Conservation (phyloP, 352 stramenopile species). For the Phytopythium cucurbitacearum region DNA sequence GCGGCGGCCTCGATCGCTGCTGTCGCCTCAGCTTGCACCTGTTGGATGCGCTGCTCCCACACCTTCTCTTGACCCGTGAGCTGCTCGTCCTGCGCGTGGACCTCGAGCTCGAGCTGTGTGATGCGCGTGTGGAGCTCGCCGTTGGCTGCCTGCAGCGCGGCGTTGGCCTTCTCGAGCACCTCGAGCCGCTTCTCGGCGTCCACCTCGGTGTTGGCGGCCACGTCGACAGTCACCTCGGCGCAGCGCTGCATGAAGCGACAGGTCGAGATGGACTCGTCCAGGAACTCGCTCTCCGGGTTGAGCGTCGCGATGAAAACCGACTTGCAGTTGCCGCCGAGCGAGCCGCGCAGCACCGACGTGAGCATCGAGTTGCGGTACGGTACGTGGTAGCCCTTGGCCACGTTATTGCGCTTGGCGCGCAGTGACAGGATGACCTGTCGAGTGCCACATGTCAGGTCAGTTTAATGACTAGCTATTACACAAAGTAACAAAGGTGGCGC, state of each 20-base stretch:
- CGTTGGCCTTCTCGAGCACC: conserved; percentile 48
- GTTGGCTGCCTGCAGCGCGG: conserved; percentile 36
- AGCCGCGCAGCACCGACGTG: conserved; percentile 93
- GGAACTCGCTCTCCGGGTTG: conserved; percentile 84
- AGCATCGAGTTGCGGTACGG: conserved; percentile 97
- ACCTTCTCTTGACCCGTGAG: conserved; percentile 29
- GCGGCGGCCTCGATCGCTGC: conserved; percentile 20
- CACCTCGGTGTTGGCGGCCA: conserved; percentile 63
- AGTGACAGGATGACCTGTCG: conserved; percentile 92
- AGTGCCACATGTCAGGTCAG: background rate
- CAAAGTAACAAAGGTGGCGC: background rate
- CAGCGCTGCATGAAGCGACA: conserved; percentile 96
- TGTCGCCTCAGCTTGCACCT: conserved; percentile 25
- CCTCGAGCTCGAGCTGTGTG: conserved; percentile 42
- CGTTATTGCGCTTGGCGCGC: conserved; percentile 55
- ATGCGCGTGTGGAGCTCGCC: conserved; percentile 33
- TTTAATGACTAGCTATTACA: background rate
- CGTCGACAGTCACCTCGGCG: conserved; percentile 77
- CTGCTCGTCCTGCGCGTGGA: conserved; percentile 25
- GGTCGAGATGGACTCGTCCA: conserved; percentile 93
- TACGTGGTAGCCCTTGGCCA: conserved; percentile 74
- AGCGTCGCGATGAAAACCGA: conserved; percentile 96
- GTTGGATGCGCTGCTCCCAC: conserved; percentile 22
- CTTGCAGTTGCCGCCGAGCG: conserved; percentile 95
- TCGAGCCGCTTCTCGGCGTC: conserved; percentile 58